These are phyloP conservation scores for Boletus smithii DNA, from an alignment of 1,284 basidiomycete species.

Conservation along the genomic window DNA sequence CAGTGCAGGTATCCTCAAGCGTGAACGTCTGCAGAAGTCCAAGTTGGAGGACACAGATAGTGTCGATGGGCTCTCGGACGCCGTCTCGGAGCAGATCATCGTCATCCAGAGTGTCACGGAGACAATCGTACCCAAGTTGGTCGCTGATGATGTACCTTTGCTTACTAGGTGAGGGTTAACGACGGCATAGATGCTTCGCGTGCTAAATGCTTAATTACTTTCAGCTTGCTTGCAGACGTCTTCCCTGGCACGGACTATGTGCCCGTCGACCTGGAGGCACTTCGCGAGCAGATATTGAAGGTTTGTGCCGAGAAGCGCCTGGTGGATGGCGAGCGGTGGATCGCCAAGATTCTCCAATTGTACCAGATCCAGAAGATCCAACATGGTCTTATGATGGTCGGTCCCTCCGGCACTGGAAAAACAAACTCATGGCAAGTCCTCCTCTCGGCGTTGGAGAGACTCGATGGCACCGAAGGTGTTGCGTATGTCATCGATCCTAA, in stretches of 20 bases:
- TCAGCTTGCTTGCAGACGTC: conserved; percentile 89
- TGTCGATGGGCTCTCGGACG: conserved; percentile 59
- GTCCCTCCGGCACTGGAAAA: conserved; percentile 95
- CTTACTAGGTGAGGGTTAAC: conserved; percentile 69
- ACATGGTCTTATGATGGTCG: conserved; percentile 99
- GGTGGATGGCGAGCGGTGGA: conserved; percentile 86
- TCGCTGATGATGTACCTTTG: conserved; percentile 95
- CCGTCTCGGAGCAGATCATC: conserved; percentile 88
- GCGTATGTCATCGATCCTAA: conserved; percentile 99
- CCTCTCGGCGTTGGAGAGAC: conserved; percentile 83
- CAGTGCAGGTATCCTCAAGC: conserved; percentile 96
- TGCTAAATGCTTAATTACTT: conserved; percentile 10
- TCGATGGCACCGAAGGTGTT: conserved; percentile 91
- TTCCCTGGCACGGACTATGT: conserved; percentile 95
- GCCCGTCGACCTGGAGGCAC: conserved; percentile 83
- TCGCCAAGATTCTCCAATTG: conserved; percentile 93
- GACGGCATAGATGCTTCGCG: not conserved
- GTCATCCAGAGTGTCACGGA: conserved; percentile 99
- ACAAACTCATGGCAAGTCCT: conserved; percentile 97
- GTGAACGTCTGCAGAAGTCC: conserved; percentile 71
- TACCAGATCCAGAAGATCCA: conserved; percentile 99
- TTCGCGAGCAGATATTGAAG: conserved; percentile 80
- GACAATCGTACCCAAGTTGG: conserved; percentile 97
- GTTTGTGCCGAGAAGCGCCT: conserved; percentile 88
- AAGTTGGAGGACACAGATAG: conserved; percentile 45